A percentile compares a stretch with the other conserved stretches of the same genome.
Conservation (phyloP, 805 yeast species). For the Suhomyces sp. region DNA sequence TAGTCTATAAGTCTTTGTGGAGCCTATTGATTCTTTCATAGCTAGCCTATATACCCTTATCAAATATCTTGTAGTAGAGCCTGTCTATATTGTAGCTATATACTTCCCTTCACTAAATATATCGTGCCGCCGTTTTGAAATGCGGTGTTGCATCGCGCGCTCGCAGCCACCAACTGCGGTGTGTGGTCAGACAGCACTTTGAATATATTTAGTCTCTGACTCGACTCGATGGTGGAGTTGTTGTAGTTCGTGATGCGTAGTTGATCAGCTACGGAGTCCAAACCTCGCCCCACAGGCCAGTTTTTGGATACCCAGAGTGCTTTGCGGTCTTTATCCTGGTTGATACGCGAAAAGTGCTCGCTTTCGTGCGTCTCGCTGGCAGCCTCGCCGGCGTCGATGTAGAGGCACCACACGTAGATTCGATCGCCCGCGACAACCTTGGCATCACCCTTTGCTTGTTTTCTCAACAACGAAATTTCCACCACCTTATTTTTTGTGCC, state of each 20-base stretch:
- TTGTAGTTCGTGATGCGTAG: constrained; percentile 49
- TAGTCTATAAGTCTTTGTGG: background rate
- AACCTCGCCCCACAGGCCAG: constrained; percentile 60
- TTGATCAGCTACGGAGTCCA: constrained; percentile 51
- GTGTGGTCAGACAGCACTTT: constrained; percentile 24
- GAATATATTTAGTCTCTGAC: constrained; percentile 48
- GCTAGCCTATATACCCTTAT: no score
- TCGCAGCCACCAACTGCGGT: constrained; percentile 27
- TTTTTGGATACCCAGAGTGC: constrained; percentile 49
- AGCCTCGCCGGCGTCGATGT: constrained; percentile 28
- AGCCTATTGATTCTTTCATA: no score
- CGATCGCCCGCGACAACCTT: constrained; percentile 44
- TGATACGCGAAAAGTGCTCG: constrained; percentile 25
- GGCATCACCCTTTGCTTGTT: constrained; percentile 51
- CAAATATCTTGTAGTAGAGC: background rate
- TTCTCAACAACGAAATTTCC: constrained; percentile 40
- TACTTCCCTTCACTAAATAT: constrained; percentile 47
- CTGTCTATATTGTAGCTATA: background rate
- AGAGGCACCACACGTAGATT: constrained; percentile 48
- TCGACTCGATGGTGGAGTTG: constrained; percentile 40
- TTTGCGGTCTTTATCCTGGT: constrained; percentile 24
- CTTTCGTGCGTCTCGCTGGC: constrained; percentile 6
- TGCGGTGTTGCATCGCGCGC: constrained; percentile 38
- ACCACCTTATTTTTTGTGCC: constrained; percentile 16
- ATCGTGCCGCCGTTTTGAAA: constrained; percentile 50